phyloP scores from a whole-genome alignment of 192 early-diverging fungal species.

The Coemansia sp. region DNA sequence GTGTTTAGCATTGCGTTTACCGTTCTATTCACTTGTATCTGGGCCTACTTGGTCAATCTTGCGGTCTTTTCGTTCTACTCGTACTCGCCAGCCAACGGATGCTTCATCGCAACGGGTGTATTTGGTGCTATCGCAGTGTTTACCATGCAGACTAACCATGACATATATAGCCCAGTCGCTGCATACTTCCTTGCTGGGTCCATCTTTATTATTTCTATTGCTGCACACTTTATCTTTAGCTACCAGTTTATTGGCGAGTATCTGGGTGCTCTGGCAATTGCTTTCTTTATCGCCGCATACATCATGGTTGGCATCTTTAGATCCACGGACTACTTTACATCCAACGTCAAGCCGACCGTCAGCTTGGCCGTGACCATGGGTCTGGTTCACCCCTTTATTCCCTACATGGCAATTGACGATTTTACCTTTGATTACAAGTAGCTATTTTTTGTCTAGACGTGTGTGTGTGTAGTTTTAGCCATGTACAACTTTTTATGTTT shows the following conservation, averaged over 20 bases:
- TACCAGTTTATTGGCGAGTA: conserved; percentile 1
- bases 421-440: neutral
- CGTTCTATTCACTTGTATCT: conserved; percentile 6
- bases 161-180: neutral
- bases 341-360: conserved; percentile 8
- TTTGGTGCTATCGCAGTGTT: conserved; percentile 5
- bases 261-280: conserved; percentile 10
- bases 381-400: neutral
- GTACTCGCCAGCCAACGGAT: conserved; percentile 8
- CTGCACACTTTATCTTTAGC: neutral
- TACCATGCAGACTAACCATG: conserved; percentile 7
- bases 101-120: conserved; percentile 5
- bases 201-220: neutral
- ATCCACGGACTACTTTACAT: neutral
- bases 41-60: conserved; percentile 5
- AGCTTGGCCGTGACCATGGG: conserved; percentile 9
- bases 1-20: neutral
- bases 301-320: conserved; percentile 10
- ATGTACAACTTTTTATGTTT: neutral
- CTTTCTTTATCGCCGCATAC: neutral
- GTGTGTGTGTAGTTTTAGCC: neutral
- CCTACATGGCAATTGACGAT: conserved; percentile 3
- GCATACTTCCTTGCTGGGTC: conserved; percentile 1
- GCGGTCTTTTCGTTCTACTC: conserved; percentile 8
- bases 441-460: neutral